Conservation (phyloP, 805 yeast species). For the Myxozyma sirexii region DNA sequence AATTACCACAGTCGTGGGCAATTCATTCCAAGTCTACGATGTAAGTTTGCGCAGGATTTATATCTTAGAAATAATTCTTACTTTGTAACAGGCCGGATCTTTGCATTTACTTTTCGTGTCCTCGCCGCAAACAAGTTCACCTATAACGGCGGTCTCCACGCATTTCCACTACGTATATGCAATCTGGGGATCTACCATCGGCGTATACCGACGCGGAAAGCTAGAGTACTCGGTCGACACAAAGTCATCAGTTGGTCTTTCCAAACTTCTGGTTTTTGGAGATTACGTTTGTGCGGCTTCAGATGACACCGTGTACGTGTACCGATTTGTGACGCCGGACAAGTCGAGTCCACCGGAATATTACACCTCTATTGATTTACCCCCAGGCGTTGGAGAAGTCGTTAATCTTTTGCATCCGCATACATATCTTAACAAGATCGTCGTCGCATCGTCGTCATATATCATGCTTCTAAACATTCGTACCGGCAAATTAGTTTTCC, state of each 20-base stretch:
- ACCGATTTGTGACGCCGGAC: constrained; percentile 47
- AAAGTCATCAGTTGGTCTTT: constrained; percentile 43
- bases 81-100: constrained; percentile 53
- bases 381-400: constrained; percentile 69
- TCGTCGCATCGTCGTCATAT: constrained; percentile 50
- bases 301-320: constrained; percentile 54
- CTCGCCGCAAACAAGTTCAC: constrained; percentile 68
- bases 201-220: constrained; percentile 80
- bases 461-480: constrained; percentile 64
- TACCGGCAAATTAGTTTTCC: constrained; percentile 70
- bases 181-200: constrained; percentile 69
- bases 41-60: constrained; percentile 41
- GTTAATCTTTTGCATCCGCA: constrained; percentile 79
- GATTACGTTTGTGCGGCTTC: constrained; percentile 68
- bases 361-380: constrained; percentile 63
- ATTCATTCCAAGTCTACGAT: constrained; percentile 89
- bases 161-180: constrained; percentile 85
- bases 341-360: constrained; percentile 52
- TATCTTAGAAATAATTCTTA: not conserved
- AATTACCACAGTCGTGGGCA: constrained; percentile 86
- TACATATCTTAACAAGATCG: constrained; percentile 86
- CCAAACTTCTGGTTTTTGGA: constrained; percentile 68
- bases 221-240: constrained; percentile 50
- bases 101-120: constrained; percentile 85
- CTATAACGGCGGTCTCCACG: constrained; percentile 72